Evolutionary conservation across 192 early-diverging fungal species (phyloP), one percentile per base, ranked within the genome.

Genomic region (Podila verticillata): DNA sequence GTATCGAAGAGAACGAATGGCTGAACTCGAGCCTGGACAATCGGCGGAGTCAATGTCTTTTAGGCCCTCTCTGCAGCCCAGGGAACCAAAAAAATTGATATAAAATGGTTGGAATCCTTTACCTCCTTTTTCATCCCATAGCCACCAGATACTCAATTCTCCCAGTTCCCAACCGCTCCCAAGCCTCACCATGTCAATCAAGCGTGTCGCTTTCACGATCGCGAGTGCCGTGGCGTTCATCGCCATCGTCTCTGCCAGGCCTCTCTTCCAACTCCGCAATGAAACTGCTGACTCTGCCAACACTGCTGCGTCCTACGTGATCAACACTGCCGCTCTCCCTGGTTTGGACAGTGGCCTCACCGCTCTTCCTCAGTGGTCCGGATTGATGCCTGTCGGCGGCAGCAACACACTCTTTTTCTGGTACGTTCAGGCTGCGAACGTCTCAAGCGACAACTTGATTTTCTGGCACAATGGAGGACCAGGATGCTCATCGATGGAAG

Each of bases 391-490:
- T n/a, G 56, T 57, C 56, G 56, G 56, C 24, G 56, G 56, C 24
- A 24, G 22, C n/a, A 57, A 57, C 24, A 57, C 56, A n/a, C 56
- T 57, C 56, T 66, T 66, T 47, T 66, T 66, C 39, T 66, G 65
- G 65, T 66, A 66, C 22, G 26, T 66, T 47, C 30, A 66, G 44
- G 48, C 65, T 13, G 48, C 65, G 65, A 66, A 66, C 30, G 48
- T 44, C 15, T 66, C 65, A 26, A 57, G 56, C 34, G n/a, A 66
- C 44, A 47, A 66, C 17, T 32, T 66, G 28, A 66, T 66, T 44
- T 66, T 66, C 10, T 66, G 65, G 65, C 54, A 54, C 22, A 66
- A 66, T 39, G 65, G 65, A 8, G 48, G 65, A 48, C 48, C 28
- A 15, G 17, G 48, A 17, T 66, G 34, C n/a, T 63, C 31, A 26